Conservation (phyloP, 257 asterid species). For the Ocimum tenuiflorum region DNA sequence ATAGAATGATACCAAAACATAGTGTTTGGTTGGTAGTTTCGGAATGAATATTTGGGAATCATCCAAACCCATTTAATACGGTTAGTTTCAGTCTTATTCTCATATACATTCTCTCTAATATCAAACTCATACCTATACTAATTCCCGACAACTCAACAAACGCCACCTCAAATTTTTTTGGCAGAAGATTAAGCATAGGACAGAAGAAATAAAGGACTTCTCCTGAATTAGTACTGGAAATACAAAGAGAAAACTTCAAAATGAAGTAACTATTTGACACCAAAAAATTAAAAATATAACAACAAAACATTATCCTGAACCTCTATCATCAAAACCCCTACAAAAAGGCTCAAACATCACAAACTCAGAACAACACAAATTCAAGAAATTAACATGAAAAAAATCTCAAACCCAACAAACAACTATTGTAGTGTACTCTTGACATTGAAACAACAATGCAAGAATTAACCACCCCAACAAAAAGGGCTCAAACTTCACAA, state of each 20-base stretch:
- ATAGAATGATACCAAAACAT: too few species aligned
- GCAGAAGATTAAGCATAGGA: neutral
- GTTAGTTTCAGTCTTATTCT: too few species aligned
- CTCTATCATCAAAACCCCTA: neutral
- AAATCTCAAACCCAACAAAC: neutral
- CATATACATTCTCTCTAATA: too few species aligned
- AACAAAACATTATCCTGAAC: neutral
- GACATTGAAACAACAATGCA: neutral
- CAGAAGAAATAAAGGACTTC: neutral
- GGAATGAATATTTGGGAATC: too few species aligned
- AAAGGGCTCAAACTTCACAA: neutral
- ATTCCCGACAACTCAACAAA: too few species aligned
- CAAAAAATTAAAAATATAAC: neutral
- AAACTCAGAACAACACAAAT: neutral
- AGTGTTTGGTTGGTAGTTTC: too few species aligned
- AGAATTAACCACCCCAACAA: neutral
- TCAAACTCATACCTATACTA: too few species aligned
- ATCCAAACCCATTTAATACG: too few species aligned
- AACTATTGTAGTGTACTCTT: neutral
- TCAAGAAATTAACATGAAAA: neutral
- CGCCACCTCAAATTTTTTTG: too few species aligned
- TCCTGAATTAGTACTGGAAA: neutral
- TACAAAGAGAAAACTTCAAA: neutral
- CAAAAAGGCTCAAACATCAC: neutral
- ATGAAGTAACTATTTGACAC: neutral